Conservation (phyloP, 331 rosid species). For the Acacia concinna region DNA sequence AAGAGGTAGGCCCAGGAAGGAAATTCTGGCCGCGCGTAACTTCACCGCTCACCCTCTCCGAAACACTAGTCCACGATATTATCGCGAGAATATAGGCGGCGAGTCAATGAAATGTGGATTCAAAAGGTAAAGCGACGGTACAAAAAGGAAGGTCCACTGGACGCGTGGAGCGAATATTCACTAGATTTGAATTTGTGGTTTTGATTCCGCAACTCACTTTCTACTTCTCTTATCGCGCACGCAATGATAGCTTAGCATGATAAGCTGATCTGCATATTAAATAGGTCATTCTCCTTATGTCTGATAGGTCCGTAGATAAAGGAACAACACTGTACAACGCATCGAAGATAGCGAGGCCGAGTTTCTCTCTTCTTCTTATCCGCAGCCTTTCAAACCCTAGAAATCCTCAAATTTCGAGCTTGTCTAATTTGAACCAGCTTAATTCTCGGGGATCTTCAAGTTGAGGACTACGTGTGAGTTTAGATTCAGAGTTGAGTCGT, state of each 20-base stretch:
- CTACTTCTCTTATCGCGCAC: background rate
- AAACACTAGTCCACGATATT: background rate
- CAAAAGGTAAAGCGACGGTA: constrained; percentile 45
- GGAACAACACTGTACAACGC: constrained; percentile 48
- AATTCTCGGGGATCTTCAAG: constrained; percentile 30
- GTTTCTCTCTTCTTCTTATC: constrained; percentile 32
- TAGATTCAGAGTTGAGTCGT: constrained; percentile 23
- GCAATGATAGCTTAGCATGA: fast-evolving
- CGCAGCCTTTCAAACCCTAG: constrained; percentile 64
- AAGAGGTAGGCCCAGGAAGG: background rate
- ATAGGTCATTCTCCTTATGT: constrained; percentile 1
- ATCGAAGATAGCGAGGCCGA: constrained; percentile 59
- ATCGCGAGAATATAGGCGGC: background rate
- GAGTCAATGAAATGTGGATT: constrained; percentile 7
- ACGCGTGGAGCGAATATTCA: constrained; percentile 72
- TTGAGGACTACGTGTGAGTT: constrained; percentile 23
- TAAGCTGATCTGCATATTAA: fast-evolving
- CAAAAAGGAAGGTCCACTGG: constrained; percentile 41
- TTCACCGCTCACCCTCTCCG: background rate
- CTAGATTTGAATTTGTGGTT: constrained; percentile 62
- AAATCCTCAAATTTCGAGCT: constrained; percentile 40
- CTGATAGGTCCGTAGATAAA: constrained; percentile 48
- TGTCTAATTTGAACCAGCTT: constrained; percentile 9
- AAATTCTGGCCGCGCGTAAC: constrained; percentile 25
- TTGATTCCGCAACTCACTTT: constrained; percentile 58